Evolutionary conservation across 1,284 basidiomycete genomes (phyloP).

Genomic region (Pterula multifida): DNA sequence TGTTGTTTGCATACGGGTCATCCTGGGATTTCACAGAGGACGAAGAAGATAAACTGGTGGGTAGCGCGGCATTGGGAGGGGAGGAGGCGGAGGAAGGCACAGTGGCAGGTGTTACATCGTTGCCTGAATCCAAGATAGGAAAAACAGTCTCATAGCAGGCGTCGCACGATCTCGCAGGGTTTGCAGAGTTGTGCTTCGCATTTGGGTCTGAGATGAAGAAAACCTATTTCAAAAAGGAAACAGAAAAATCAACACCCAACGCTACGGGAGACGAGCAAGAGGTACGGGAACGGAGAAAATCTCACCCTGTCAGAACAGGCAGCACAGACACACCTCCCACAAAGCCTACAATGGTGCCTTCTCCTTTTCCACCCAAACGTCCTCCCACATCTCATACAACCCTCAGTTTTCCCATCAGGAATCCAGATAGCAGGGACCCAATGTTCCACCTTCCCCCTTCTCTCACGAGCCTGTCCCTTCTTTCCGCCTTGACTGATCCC

Average conservation of each 20-base stretch:
- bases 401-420: conserved; percentile 69
- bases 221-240: conserved; percentile 31
- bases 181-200: conserved; percentile 31
- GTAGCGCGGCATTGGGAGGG: conserved; percentile 8
- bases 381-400: conserved; percentile 75
- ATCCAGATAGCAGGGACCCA: conserved; percentile 92
- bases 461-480: conserved; percentile 19
- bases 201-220: conserved; percentile 62
- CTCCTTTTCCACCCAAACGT: conserved; percentile 74
- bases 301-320: conserved; percentile 69
- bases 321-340: conserved; percentile 80
- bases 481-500: conserved; percentile 12
- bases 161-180: conserved; percentile 73
- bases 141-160: conserved; percentile 82
- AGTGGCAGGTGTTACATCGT: conserved; percentile 4
- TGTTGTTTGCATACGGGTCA: conserved; percentile 6
- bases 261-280: neutral
- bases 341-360: conserved; percentile 84
- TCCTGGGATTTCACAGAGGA: conserved; percentile 7
- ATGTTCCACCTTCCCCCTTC: conserved; percentile 61
- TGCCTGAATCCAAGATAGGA: conserved; percentile 37
- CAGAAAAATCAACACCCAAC: neutral
- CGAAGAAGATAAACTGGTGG: conserved; percentile 9
- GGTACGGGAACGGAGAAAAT: too few relatives aligned
- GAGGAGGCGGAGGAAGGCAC: neutral